Evolutionary conservation across 805 yeast species (phyloP), one percentile per base, ranked within the genome.

Genomic region (Kodamaea nitidulidarum): DNA sequence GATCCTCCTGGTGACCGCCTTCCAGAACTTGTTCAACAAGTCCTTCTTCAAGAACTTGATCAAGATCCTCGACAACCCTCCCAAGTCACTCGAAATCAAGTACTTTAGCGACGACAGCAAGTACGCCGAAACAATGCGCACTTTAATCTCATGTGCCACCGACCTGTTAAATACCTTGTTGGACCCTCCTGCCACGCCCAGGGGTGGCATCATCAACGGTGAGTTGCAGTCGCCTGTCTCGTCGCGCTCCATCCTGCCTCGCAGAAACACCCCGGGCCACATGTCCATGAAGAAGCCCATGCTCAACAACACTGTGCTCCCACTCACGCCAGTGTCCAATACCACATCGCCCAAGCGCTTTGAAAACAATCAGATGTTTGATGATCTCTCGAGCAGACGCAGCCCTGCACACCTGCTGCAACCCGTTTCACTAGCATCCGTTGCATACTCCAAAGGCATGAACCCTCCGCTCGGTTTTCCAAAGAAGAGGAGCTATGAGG

Each of bases 51-150:
- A 39, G 40, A 46, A 44, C 44, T 56, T 61, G 46, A 42, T 52
- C 30, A 68, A 67, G 49, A 64, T 68, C 20, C 52, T 68, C 44
- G 65, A 67, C 41, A 61, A 67, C 43, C 73, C 73, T 6, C 78
- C 78, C 24, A 67, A 70, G 26, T 63, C 74, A 12, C 55, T 72
- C 44, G 70, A 68, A 50, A 50, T 62, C 37, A 73, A 70, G 53
- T 74, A 70, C 52, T 37, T 37, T 17, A 24, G 31, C 14, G 35
- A 31, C 11, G 53, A 50, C 32, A 56, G 60, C 33, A 65, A 63
- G 43, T 58, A 58, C 48, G 54, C 61, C 36, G 53, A 54, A 36
- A 56, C 64, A 44, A 67, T 67, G 73, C 58, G 54, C 41, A 46
- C 55, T 22, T 48, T 67, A 46, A 57, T 65, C 29, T 52, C 52